These are phyloP conservation scores for Geoglossum glabrum DNA, from an alignment of 495 filamentous ascomycete genomes.

Conservation along the genomic window DNA sequence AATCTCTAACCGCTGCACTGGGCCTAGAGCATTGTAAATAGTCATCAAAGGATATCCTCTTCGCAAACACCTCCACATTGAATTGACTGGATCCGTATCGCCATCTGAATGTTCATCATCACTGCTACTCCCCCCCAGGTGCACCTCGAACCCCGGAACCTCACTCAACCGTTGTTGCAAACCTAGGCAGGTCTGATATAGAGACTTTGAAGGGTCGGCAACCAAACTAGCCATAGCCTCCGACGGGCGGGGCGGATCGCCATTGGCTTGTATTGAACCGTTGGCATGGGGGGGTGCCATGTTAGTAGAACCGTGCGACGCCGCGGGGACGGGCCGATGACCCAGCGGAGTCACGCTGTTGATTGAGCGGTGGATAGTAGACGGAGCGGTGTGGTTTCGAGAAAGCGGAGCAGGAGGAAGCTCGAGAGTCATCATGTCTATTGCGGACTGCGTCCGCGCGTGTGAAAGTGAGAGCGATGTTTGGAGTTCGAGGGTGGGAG, in stretches of 20 bases:
- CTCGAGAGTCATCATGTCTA: slow-evolving; percentile 2
- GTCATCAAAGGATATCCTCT: slow-evolving; percentile 68
- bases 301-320: neutral
- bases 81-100: slow-evolving; percentile 64
- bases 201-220: slow-evolving; percentile 67
- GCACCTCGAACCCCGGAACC: slow-evolving; percentile 63
- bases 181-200: slow-evolving; percentile 86
- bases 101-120: slow-evolving; percentile 22
- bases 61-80: slow-evolving; percentile 75
- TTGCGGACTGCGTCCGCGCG: neutral
- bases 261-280: neutral
- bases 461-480: neutral
- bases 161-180: slow-evolving; percentile 58
- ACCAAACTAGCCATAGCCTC: slow-evolving; percentile 88
- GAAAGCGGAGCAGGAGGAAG: neutral
- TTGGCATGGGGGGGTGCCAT: neutral
- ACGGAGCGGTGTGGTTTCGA: slow-evolving; percentile 1
- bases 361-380: neutral
- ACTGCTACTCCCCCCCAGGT: slow-evolving; percentile 45
- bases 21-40: slow-evolving; percentile 71
- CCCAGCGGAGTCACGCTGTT: neutral
- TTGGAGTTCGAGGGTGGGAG: neutral
- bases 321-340: neutral
- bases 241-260: slow-evolving; percentile 11
- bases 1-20: slow-evolving; percentile 39